A percentile compares a stretch with the other conserved stretches of the same genome.
Conservation (phyloP, 176 grass and related monocot species). For the Lolium perenne region DNA sequence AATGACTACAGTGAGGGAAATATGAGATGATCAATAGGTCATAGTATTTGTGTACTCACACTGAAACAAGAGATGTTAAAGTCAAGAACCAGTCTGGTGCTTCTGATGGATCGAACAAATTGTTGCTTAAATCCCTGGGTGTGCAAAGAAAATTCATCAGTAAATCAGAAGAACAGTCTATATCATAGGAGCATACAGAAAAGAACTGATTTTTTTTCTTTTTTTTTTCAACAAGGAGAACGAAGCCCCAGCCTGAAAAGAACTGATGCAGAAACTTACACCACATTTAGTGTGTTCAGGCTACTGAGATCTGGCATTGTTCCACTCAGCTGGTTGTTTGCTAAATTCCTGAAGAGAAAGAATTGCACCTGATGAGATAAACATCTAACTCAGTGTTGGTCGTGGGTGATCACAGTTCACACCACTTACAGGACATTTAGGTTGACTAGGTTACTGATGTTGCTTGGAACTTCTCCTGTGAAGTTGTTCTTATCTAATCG, state of each 20-base stretch:
- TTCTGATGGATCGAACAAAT: slow-evolving; percentile 56
- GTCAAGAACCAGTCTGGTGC: slow-evolving; percentile 65
- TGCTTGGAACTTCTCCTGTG: slow-evolving; percentile 40
- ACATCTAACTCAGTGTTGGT: slow-evolving; percentile 20
- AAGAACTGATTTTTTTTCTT: neutral
- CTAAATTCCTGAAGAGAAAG: slow-evolving; percentile 63
- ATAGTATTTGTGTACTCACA: slow-evolving; percentile 66
- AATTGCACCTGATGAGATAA: slow-evolving; percentile 33
- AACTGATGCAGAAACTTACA: slow-evolving; percentile 50
- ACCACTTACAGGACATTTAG: slow-evolving; percentile 57
- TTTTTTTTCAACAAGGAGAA: no score
- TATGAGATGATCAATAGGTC: slow-evolving; percentile 25
- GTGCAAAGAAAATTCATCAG: slow-evolving; percentile 19
- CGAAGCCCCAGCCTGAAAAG: neutral
- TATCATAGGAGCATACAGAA: slow-evolving; percentile 13
- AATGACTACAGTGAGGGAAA: slow-evolving; percentile 16
- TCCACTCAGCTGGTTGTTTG: slow-evolving; percentile 66
- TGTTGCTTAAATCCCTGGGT: slow-evolving; percentile 87
- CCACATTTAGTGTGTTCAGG: slow-evolving; percentile 51
- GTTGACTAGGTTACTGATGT: slow-evolving; percentile 50
- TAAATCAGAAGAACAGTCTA: slow-evolving; percentile 15
- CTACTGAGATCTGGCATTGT: slow-evolving; percentile 61
- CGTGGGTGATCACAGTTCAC: neutral
- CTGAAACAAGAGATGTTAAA: slow-evolving; percentile 51
- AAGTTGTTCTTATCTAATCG: slow-evolving; percentile 60